Evolutionary conservation across 306 rosid genomes (phyloP), one percentile per base, ranked within the genome.

Genomic region (Castanea sativa): DNA sequence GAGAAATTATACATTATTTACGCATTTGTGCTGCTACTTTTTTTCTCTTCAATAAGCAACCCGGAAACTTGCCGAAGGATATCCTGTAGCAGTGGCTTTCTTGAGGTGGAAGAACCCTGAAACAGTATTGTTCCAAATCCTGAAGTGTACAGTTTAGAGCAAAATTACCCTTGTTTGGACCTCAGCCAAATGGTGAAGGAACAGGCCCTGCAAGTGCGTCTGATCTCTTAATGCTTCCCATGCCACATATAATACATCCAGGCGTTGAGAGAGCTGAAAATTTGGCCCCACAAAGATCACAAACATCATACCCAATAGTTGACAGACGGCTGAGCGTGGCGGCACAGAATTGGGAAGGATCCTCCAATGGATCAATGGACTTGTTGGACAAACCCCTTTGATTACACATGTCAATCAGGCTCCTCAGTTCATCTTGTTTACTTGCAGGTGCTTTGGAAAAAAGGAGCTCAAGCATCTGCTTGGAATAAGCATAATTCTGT

Each of bases 401-500:
- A 82, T 85, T 91, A 76, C 99, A 95, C 88, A 95, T 87, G 79
- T 93, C 93, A 10, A 93, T 72, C 71, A 95, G 90, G 92, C 91
- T 91, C 87, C 91, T 87, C 69, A 95, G 86, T 74, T 95, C 99
- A n/a, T 93, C 98, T 76, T 91, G 99, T 86, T 91, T 95, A 82
- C 84, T 83, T 73, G 96, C 71, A 76, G 99, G 99, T 80, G 99
- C 99, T 85, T 93, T 95, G 23, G 98, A 91, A 43, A 89, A 77
- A 38, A 95, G 92, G 76, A 95, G 93, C 82, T 93, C 99, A 53
- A 95, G 90, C 99, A 95, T 93, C 90, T 95, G 98, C 89, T 95
- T 91, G 38, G 92, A 74, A 83, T 95, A 95, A 38, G 93, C 87
- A 80, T 89, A 93, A 82, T 93, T 95, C 77, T 95, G 99, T 78